phyloP scores from a whole-genome alignment of 129 eudicot species.

The Chrysanthemum lavandulifolium region DNA sequence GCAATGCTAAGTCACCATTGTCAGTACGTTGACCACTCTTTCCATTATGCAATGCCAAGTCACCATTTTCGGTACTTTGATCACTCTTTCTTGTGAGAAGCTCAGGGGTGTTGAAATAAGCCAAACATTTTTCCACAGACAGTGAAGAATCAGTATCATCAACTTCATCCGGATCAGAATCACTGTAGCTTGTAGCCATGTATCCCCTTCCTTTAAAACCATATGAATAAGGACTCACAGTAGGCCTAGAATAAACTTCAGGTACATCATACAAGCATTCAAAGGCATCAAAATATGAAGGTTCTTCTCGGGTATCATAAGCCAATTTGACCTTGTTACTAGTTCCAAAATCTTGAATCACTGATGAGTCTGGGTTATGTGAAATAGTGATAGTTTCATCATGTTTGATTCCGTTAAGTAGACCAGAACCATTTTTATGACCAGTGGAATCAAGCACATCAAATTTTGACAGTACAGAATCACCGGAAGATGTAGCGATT shows the following conservation, averaged over 20 bases:
- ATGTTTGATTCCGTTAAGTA: slow-evolving; percentile 24
- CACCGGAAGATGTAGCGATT: slow-evolving; percentile 22
- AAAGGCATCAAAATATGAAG: slow-evolving; percentile 66
- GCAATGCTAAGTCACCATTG: too few species aligned
- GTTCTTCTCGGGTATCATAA: slow-evolving; percentile 47
- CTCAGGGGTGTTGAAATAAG: slow-evolving; percentile 76
- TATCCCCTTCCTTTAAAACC: slow-evolving; percentile 43
- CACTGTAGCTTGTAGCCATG: too few species aligned
- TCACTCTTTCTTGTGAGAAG: slow-evolving; percentile 35
- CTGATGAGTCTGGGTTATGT: slow-evolving; percentile 24
- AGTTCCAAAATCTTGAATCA: slow-evolving; percentile 22
- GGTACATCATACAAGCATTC: slow-evolving; percentile 83
- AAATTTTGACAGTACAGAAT: slow-evolving; percentile 27
- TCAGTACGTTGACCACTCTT: neutral
- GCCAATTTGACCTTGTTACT: slow-evolving; percentile 37
- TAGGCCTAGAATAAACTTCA: slow-evolving; percentile 38
- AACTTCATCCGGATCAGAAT: slow-evolving; percentile 87
- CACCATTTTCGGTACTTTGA: neutral
- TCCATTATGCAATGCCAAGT: slow-evolving; percentile 27
- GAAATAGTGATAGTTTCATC: slow-evolving; percentile 17
- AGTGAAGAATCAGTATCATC: slow-evolving; percentile 77
- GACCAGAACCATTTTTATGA: slow-evolving; percentile 7
- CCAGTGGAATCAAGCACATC: slow-evolving; percentile 20
- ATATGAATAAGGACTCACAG: slow-evolving; percentile 29
- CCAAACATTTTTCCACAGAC: slow-evolving; percentile 81